phyloP scores from a whole-genome alignment of 1,284 basidiomycete genomes.

The Peniophora sp. region DNA sequence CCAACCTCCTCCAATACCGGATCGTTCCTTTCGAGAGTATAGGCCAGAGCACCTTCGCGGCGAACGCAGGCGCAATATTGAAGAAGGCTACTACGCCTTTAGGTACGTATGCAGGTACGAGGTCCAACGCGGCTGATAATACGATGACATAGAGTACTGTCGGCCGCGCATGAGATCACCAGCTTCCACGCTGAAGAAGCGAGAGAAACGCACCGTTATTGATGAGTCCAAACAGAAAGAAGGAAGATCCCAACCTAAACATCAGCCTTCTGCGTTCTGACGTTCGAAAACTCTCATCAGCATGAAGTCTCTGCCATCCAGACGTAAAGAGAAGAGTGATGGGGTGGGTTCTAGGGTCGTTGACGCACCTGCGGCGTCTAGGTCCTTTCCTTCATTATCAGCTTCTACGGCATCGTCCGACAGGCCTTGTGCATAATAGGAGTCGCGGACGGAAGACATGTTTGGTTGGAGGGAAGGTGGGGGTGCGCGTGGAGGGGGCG shows the following conservation, averaged over 20 bases:
- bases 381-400: not conserved
- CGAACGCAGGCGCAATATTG: constrained; percentile 77
- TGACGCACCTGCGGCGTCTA: not conserved
- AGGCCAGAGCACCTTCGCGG: constrained; percentile 91
- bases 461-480: too few species aligned
- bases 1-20: constrained; percentile 67
- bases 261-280: not conserved
- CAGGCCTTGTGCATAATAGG: too few species aligned
- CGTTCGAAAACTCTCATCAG: not conserved
- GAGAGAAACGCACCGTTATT: constrained; percentile 37
- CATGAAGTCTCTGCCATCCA: not conserved
- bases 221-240: constrained; percentile 52
- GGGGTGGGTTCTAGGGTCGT: not conserved
- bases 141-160: constrained; percentile 93
- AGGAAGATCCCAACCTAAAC: constrained; percentile 33
- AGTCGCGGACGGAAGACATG: too few species aligned
- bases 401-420: not conserved
- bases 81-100: constrained; percentile 92
- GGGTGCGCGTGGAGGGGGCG: too few species aligned
- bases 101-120: constrained; percentile 85
- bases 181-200: not conserved
- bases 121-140: constrained; percentile 89
- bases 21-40: constrained; percentile 81
- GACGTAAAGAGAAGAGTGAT: not conserved
- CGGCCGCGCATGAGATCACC: not conserved